Percentiles rank a stretch among this genome's conserved stretches.
Conservation (phyloP, 169 alveolate genomes). For the Eimeria brunetti region DNA sequence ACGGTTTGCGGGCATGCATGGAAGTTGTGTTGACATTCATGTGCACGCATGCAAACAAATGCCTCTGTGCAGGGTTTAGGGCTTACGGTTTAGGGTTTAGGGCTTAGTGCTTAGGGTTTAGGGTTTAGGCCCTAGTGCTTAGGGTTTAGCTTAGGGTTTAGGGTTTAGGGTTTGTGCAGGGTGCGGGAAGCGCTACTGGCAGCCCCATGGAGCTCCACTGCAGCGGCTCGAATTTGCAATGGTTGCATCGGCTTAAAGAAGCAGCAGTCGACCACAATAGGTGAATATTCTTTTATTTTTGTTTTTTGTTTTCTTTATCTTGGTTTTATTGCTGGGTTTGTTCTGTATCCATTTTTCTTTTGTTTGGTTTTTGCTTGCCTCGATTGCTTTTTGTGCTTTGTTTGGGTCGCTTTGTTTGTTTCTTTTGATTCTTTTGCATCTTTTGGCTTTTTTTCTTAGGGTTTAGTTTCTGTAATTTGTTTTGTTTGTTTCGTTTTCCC, state of each 20-base stretch:
- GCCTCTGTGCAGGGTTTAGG: too few relatives aligned
- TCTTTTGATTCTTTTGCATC: not conserved
- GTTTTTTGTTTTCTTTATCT: not conserved
- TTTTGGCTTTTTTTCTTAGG: not conserved
- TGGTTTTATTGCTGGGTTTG: not conserved
- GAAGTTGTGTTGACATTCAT: too few relatives aligned
- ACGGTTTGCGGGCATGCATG: not conserved
- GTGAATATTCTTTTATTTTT: not conserved
- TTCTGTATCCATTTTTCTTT: too few relatives aligned
- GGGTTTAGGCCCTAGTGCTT: not conserved
- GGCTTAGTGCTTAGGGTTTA: not conserved
- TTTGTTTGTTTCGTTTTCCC: not conserved
- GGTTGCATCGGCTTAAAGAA: constrained; percentile 78
- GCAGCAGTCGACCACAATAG: constrained; percentile 65
- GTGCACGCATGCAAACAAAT: too few relatives aligned
- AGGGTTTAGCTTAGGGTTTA: not conserved
- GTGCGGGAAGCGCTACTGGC: not conserved
- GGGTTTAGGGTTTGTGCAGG: not conserved
- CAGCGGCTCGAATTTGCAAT: constrained; percentile 85
- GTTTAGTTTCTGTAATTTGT: too few relatives aligned
- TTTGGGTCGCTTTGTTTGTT: too few relatives aligned
- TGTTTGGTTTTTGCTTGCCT: too few relatives aligned
- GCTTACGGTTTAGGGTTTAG: too few relatives aligned
- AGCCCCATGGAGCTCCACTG: constrained; percentile 85
- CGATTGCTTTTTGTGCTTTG: too few relatives aligned